Evolutionary conservation across 305 asterid genomes (phyloP).

Genomic region (Solanum hybrid): DNA sequence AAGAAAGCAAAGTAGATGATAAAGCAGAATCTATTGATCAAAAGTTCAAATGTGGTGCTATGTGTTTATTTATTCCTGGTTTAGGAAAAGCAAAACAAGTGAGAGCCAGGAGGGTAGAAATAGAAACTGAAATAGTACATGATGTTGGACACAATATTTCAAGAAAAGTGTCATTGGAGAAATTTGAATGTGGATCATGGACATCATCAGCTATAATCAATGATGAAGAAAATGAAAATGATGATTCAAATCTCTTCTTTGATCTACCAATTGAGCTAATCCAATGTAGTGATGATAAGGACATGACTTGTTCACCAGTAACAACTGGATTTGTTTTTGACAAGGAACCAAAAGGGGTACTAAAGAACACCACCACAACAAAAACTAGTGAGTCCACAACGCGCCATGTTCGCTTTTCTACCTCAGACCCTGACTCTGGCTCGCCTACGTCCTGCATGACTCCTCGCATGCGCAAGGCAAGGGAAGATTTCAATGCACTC

Average conservation of each 20-base stretch:
- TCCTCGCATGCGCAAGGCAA: conserved; percentile 39
- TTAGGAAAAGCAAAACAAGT: conserved; percentile 53
- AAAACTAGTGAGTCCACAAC: conserved; percentile 5
- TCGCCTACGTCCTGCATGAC: conserved; percentile 34
- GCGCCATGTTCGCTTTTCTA: conserved; percentile 54
- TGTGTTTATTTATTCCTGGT: conserved; percentile 74
- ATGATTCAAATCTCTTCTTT: conserved; percentile 45
- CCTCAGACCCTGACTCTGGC: conserved; percentile 26
- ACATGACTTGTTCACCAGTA: conserved; percentile 39
- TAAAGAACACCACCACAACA: conserved; percentile 23
- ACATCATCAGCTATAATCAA: conserved; percentile 50
- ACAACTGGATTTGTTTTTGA: conserved; percentile 65
- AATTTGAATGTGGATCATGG: conserved; percentile 86
- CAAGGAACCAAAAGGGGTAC: conserved; percentile 45
- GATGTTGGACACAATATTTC: conserved; percentile 24
- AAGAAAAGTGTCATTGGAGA: conserved; percentile 63
- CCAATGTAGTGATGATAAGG: conserved; percentile 33
- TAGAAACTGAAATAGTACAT: background rate
- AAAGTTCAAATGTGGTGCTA: conserved; percentile 65
- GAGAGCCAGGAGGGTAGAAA: conserved; percentile 31
- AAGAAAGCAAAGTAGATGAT: background rate
- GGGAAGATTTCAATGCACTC: conserved; percentile 58
- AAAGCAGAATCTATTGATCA: conserved; percentile 11
- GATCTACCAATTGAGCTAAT: conserved; percentile 83
- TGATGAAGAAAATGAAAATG: conserved; percentile 13